Percentiles rank a stretch among this genome's conserved stretches.
phyloP scores from a whole-genome alignment of 2,329 filamentous ascomycete genomes.

The Xylariaceae sp. region DNA sequence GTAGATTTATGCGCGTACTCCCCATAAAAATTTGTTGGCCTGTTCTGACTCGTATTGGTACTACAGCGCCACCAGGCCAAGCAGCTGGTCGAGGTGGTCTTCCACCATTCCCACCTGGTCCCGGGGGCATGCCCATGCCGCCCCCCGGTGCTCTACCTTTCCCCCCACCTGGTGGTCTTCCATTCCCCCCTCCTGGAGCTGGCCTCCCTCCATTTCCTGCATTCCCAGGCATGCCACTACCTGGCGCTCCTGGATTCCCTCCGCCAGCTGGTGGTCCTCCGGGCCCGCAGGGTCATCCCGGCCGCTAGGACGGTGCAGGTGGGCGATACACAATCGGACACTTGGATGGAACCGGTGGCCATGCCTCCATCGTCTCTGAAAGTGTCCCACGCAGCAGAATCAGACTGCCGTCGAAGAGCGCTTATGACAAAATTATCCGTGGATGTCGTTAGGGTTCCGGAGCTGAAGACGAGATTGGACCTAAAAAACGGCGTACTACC shows the following conservation, averaged over 20 bases:
- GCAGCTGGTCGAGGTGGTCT: conserved; percentile 31
- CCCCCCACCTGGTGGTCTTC: conserved; percentile 30
- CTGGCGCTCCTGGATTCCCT: conserved; percentile 27
- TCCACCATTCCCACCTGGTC: conserved; percentile 39
- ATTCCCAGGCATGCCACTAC: conserved; percentile 31
- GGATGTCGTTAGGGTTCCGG: too few relatives aligned
- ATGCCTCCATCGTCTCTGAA: too few relatives aligned
- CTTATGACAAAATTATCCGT: too few relatives aligned
- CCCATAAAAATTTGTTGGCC: background rate
- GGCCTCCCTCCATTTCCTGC: conserved; percentile 43
- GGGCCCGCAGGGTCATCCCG: conserved; percentile 34
- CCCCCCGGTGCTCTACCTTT: conserved; percentile 36
- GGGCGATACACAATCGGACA: background rate
- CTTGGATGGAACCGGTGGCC: too few relatives aligned
- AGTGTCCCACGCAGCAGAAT: too few relatives aligned
- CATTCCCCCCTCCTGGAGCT: conserved; percentile 34
- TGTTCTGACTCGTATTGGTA: conserved; percentile 11
- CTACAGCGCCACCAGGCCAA: conserved; percentile 44
- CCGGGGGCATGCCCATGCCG: conserved; percentile 42
- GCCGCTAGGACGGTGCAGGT: conserved; percentile 26
- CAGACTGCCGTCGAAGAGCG: too few relatives aligned
- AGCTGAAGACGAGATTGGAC: background rate
- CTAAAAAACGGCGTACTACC: background rate
- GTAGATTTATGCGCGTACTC: background rate
- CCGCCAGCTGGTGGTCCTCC: conserved; percentile 31